Conservation (phyloP, 2,329 filamentous ascomycete genomes). For the Colletotrichum australisinense region DNA sequence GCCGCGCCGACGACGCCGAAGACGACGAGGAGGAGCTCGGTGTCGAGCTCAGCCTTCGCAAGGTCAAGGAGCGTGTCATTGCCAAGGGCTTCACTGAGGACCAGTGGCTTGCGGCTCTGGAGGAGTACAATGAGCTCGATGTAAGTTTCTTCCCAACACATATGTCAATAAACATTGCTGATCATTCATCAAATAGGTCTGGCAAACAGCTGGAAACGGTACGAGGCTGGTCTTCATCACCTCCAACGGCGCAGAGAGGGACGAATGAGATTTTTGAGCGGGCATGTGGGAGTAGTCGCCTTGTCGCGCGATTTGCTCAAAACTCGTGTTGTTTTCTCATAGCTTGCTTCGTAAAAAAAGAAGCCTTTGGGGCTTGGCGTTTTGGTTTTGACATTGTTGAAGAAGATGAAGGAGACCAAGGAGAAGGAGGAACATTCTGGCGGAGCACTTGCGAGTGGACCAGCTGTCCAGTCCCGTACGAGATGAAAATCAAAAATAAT, state of each 20-base stretch:
- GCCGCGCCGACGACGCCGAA: slow-evolving; percentile 76
- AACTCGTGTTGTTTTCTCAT: not conserved
- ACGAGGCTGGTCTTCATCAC: slow-evolving; percentile 78
- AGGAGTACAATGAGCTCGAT: slow-evolving; percentile 89
- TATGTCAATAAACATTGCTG: slow-evolving; percentile 44
- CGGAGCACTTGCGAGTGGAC: not conserved
- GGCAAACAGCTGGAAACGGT: slow-evolving; percentile 81
- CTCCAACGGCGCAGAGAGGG: slow-evolving; percentile 31
- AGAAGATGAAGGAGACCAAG: not conserved
- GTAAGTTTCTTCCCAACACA: slow-evolving; percentile 69
- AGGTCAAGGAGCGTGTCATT: slow-evolving; percentile 90
- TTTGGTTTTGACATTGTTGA: not conserved
- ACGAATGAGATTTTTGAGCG: slow-evolving; percentile 9
- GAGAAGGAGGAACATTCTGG: not conserved
- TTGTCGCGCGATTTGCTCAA: not conserved
- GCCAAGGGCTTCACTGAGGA: slow-evolving; percentile 97
- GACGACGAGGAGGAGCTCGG: slow-evolving; percentile 65
- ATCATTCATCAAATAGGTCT: slow-evolving; percentile 66
- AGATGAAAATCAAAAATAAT: slow-evolving; percentile 7
- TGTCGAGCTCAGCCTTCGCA: slow-evolving; percentile 84
- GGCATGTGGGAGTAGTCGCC: not conserved
- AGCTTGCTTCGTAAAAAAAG: slow-evolving; percentile 7
- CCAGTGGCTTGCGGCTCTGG: slow-evolving; percentile 86
- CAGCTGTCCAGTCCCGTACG: not conserved
- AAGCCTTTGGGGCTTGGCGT: slow-evolving; percentile 14